Evolutionary conservation across 306 rosid genomes (phyloP).

Genomic region (Senna tora): DNA sequence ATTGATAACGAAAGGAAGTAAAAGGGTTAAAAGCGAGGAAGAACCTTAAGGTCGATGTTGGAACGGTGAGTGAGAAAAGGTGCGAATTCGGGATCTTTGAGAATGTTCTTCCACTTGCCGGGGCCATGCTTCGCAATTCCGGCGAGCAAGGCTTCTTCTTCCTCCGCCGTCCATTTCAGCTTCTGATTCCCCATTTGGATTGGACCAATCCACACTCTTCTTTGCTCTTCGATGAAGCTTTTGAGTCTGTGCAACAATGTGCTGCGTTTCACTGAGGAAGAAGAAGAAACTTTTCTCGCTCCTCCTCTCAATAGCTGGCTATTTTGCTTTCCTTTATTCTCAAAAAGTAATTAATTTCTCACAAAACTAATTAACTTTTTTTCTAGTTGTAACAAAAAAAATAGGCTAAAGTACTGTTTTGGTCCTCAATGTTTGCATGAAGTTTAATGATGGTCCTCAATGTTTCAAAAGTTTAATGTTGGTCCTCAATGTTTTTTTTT

Average conservation of each 20-base stretch:
- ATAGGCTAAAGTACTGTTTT: too few species aligned
- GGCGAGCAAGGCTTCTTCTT: constrained; percentile 63
- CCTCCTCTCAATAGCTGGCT: too few species aligned
- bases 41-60: constrained; percentile 80
- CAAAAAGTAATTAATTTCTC: too few species aligned
- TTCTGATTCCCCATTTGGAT: constrained; percentile 68
- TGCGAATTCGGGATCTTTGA: constrained; percentile 59
- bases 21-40: neutral
- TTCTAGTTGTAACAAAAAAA: too few species aligned
- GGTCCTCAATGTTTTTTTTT: too few species aligned
- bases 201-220: constrained; percentile 11
- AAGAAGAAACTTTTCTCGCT: too few species aligned
- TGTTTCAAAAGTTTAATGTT: too few species aligned
- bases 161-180: constrained; percentile 74
- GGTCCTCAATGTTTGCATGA: too few species aligned
- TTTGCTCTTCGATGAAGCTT: neutral
- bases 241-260: neutral
- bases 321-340: too few species aligned
- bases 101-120: constrained; percentile 77
- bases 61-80: constrained; percentile 58
- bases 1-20: neutral
- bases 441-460: too few species aligned
- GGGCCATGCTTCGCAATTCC: constrained; percentile 73
- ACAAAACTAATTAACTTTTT: too few species aligned
- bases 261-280: neutral